These are phyloP conservation scores for Aspergillus carbonarius DNA, from an alignment of 2,329 filamentous ascomycete species.

Conservation along the genomic window DNA sequence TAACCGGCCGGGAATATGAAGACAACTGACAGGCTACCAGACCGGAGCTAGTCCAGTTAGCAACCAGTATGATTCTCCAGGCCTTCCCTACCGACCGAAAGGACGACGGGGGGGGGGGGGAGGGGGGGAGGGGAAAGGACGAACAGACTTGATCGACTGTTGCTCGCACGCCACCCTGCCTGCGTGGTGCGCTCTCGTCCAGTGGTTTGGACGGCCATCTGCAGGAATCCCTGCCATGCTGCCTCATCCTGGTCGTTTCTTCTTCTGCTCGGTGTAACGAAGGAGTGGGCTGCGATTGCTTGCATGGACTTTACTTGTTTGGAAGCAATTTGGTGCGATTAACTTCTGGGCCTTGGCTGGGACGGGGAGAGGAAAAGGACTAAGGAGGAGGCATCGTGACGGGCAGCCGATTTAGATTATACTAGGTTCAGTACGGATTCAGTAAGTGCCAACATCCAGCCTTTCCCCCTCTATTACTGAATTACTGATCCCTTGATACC, in stretches of 20 bases:
- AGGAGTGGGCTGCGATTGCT: slow-evolving; percentile 21
- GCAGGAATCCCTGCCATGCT: slow-evolving; percentile 22
- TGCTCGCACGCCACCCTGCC: slow-evolving; percentile 20
- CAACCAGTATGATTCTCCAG: background rate
- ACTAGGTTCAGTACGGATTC: background rate
- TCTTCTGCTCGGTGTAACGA: slow-evolving; percentile 21
- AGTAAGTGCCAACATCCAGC: background rate
- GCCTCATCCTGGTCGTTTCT: slow-evolving; percentile 16
- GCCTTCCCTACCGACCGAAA: background rate
- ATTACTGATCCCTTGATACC: background rate
- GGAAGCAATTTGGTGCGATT: background rate
- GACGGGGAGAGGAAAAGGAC: too few species aligned
- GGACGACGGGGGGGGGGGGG: background rate
- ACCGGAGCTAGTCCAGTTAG: background rate
- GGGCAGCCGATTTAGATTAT: background rate
- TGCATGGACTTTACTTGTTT: slow-evolving; percentile 13
- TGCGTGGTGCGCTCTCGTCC: slow-evolving; percentile 25
- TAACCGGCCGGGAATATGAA: background rate
- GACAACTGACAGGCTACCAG: background rate
- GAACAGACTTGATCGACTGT: slow-evolving; percentile 17
- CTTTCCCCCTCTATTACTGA: background rate
- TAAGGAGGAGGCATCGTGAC: background rate
- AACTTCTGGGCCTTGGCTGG: background rate
- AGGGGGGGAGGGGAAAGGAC: slow-evolving; percentile 1
- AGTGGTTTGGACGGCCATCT: slow-evolving; percentile 20